Evolutionary conservation across 306 rosid species (phyloP), one percentile per base, ranked within the genome.

Genomic region (Ziziphus jujuba): DNA sequence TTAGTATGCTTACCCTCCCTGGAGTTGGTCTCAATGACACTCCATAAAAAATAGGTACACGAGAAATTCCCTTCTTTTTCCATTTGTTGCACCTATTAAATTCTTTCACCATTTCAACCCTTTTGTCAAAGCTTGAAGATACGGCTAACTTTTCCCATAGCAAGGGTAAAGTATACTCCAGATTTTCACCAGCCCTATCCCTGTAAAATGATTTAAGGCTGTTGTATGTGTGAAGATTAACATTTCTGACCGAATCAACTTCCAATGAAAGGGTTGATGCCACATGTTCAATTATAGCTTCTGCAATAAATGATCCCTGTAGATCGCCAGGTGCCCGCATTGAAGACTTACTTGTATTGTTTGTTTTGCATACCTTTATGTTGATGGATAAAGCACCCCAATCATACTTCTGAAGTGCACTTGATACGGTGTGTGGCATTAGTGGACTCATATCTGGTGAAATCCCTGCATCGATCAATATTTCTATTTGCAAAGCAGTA

Each of bases 281-380:
- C 22, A 93, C 91, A 59, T 86, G 85, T 76, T 93, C 98, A 34
- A 93, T 83, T 9, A 93, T 72, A 28, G 90, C 90, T 81, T 93
- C 98, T 33, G 97, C 97, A 67, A 93, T 88, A 74, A 61, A 93
- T 58, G 97, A 93, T 68, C 96, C 98, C 68, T 93, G 98, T 63
- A 83, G 75, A 33, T 87, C 93, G 34, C 98, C 98, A 10, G 97
- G 97, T 64, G 69, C 97, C 57, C 98, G 88, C 98, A 93, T 93
- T 20, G 98, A 81, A n/a, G 98, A 84, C 85, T 86, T 86, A 79
- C 89, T 90, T 0, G 93, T 73, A 61, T 61, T 83, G 70, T 90
- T 93, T 79, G 98, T 93, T 75, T 76, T 88, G 80, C 98, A 93
- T 50, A 93, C 77, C 85, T 90, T 93, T 52, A 93, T 53, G 73